Evolutionary conservation across 2,329 filamentous ascomycete genomes (phyloP).

Genomic region (Alternaria atra): DNA sequence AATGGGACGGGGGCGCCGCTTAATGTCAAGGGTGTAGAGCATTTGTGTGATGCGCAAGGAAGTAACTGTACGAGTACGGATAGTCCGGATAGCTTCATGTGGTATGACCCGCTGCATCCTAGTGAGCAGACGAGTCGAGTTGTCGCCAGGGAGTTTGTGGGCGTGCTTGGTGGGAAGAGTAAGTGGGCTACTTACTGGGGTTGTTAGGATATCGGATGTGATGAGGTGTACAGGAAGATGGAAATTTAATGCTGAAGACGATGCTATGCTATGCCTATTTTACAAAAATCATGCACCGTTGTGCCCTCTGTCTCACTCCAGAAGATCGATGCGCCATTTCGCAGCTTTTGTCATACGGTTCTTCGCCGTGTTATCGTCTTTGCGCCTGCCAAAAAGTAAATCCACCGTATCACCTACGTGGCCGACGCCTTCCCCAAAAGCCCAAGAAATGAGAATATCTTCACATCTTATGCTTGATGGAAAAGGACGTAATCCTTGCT

Average conservation of each 20-base stretch:
- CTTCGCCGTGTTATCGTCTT: neutral
- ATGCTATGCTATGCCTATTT: neutral
- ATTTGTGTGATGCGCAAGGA: slow-evolving; percentile 60
- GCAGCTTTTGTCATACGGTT: neutral
- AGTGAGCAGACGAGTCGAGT: slow-evolving; percentile 69
- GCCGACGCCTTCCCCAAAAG: neutral
- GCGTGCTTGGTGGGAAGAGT: slow-evolving; percentile 61
- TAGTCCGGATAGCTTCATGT: slow-evolving; percentile 69
- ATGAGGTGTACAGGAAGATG: neutral
- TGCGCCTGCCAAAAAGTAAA: neutral
- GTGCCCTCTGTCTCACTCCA: neutral
- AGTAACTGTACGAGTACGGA: slow-evolving; percentile 47
- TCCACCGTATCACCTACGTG: neutral
- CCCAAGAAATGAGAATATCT: neutral
- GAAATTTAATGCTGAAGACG: neutral
- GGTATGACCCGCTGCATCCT: slow-evolving; percentile 79
- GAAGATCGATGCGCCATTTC: neutral
- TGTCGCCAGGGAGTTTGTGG: slow-evolving; percentile 65
- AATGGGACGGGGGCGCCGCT: slow-evolving; percentile 65
- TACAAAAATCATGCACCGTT: neutral
- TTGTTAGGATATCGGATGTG: neutral
- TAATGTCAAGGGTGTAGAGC: slow-evolving; percentile 68
- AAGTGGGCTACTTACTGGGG: slow-evolving; percentile 58
- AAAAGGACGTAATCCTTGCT: neutral
- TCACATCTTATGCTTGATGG: neutral